Percentiles rank a stretch among this genome's conserved stretches.
Conservation (phyloP, 192 early-diverging fungal genomes). For the Phlyctochytrium arcticum region DNA sequence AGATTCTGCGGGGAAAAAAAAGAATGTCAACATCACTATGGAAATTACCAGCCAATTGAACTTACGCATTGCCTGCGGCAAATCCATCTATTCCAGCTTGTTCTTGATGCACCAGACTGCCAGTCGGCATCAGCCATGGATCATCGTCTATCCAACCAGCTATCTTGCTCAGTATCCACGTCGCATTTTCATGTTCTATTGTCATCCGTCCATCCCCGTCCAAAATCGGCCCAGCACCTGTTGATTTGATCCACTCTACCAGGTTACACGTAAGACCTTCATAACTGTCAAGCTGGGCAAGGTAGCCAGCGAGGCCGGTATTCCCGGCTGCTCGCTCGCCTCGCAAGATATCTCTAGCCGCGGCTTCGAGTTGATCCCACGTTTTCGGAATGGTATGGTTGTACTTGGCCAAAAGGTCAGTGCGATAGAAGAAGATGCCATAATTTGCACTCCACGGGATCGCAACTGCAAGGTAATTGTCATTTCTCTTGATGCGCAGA, state of each 20-base stretch:
- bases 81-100: not conserved
- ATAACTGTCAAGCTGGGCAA: slow-evolving; percentile 5
- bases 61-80: slow-evolving; percentile 4
- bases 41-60: not conserved
- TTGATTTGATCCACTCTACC: slow-evolving; percentile 1
- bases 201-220: not conserved
- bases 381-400: not conserved
- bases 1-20: not conserved
- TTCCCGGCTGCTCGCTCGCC: not conserved
- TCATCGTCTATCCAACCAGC: slow-evolving; percentile 2
- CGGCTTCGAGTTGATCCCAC: not conserved
- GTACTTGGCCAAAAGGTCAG: slow-evolving; percentile 1
- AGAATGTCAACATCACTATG: too few species aligned
- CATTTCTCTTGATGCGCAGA: too few species aligned
- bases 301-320: not conserved
- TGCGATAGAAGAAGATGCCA: slow-evolving; percentile 8
- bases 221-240: not conserved
- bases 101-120: not conserved
- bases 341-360: not conserved
- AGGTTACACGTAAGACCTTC: slow-evolving; percentile 4
- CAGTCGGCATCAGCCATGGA: not conserved
- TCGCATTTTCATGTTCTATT: not conserved
- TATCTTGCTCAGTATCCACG: not conserved
- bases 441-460: not conserved
- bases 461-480: not conserved